Percentiles rank a stretch among this genome's conserved stretches.
These are phyloP conservation scores for Babesia bigemina DNA, from an alignment of 169 alveolate species.

Conservation along the genomic window DNA sequence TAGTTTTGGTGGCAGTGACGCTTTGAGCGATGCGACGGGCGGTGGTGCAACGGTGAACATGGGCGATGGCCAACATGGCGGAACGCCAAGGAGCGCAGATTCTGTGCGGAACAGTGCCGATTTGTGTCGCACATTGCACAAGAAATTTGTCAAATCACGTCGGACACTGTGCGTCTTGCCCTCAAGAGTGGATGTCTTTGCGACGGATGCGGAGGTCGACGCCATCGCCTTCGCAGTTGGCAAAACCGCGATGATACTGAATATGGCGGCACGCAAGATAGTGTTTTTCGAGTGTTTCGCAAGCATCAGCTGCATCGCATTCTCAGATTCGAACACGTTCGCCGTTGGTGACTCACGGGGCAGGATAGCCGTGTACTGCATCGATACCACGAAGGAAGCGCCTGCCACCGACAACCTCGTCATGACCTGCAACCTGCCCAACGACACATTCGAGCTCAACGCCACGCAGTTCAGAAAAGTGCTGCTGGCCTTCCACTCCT, in stretches of 20 bases:
- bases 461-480: conserved; percentile 17
- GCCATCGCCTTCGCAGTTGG: conserved; percentile 39
- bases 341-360: conserved; percentile 63
- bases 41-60: not conserved
- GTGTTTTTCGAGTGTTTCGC: conserved; percentile 39
- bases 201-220: conserved; percentile 27
- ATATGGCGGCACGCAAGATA: conserved; percentile 5
- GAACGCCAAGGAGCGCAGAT: not conserved
- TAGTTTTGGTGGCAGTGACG: not conserved
- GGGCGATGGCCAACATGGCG: not conserved
- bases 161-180: conserved; percentile 2
- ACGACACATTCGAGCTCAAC: conserved; percentile 18
- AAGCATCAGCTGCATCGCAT: conserved; percentile 39
- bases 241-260: conserved; percentile 27
- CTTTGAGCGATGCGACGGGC: not conserved
- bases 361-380: conserved; percentile 22
- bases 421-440: conserved; percentile 36
- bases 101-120: not conserved
- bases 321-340: conserved; percentile 2
- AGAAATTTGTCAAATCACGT: not conserved
- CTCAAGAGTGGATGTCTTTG: conserved; percentile 42
- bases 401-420: conserved; percentile 13
- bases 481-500: conserved; percentile 30
- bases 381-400: conserved; percentile 15
- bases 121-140: not conserved